Percentiles rank a stretch among this genome's conserved stretches.
Conservation (phyloP, 2,329 filamentous ascomycete genomes). For the Piedraia hortae region DNA sequence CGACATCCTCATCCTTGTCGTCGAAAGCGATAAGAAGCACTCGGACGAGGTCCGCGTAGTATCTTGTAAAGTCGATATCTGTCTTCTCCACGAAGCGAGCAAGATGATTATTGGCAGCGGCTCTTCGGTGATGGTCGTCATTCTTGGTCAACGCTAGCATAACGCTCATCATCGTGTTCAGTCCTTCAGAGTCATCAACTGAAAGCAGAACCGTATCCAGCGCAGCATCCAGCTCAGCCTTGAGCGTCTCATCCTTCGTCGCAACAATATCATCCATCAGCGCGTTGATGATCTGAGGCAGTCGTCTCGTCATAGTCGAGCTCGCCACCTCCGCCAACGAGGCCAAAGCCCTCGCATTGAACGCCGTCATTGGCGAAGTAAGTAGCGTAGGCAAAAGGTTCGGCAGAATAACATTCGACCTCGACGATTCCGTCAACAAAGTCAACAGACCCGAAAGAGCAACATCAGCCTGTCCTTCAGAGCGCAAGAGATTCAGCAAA, state of each 20-base stretch:
- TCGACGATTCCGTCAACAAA: constrained; percentile 70
- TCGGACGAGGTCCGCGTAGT: constrained; percentile 85
- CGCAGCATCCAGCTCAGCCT: constrained; percentile 43
- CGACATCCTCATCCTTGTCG: constrained; percentile 54
- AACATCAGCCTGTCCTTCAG: constrained; percentile 68
- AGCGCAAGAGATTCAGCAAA: constrained; percentile 67
- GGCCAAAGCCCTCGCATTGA: constrained; percentile 83
- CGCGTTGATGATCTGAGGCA: constrained; percentile 75
- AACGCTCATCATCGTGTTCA: constrained; percentile 88
- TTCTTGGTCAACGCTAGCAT: constrained; percentile 72
- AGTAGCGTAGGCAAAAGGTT: constrained; percentile 87
- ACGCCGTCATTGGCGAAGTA: constrained; percentile 66
- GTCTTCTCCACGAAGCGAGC: constrained; percentile 61
- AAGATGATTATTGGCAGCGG: constrained; percentile 50
- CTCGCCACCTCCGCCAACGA: constrained; percentile 81
- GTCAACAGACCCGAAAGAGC: constrained; percentile 80
- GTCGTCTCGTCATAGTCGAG: constrained; percentile 62
- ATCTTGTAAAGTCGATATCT: constrained; percentile 73
- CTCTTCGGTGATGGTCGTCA: constrained; percentile 65
- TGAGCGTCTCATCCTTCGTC: constrained; percentile 46
- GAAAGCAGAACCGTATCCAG: constrained; percentile 79
- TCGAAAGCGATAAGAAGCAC: constrained; percentile 78
- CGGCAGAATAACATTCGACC: constrained; percentile 87
- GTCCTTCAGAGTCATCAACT: constrained; percentile 83
- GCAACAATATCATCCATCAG: constrained; percentile 79